Base-by-base conservation (phyloP, 73 alveolate genomes). In the Paramecium tetraurelia region DNA sequence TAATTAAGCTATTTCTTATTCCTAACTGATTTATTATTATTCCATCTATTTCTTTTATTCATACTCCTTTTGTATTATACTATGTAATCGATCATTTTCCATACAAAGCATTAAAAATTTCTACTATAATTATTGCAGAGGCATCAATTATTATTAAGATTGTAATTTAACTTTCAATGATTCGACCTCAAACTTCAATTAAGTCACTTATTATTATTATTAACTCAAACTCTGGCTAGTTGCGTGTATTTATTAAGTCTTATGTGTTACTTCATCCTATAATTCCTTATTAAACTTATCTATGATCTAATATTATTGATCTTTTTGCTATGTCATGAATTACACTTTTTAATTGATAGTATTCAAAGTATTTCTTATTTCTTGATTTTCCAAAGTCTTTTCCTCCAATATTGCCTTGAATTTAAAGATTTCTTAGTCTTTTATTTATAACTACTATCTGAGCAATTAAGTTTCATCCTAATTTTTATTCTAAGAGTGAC, bases 21-120 rank as follows among this genome's bases (percentile, higher is more conserved):
- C 59, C 9, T 27, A 27, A 4, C 1, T 12, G 1, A 14, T 41
- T 33, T 31, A 63, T 8, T 63, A 63, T 31, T 31, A 12, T 27
- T 63, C 84, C 22, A 63, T 16, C 14, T 63, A 63, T 31, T 24
- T 27, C 27, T 63, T 63, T 63, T 11, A 22, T 12, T 63, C 53
- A 63, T 27, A 31, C 24, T 63, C 84, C 84, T 31, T 31, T 8
- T 31, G 29, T 63, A 63, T 63, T 27, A 63, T 48, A 27, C 84
- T 63, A 46, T 80, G 90, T 24, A 80, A 27, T 80, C 90, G 44
- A 22, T 80, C 90, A 24, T 80, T 80, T 80, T 80, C 90, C 46
- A 41, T 46, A 80, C 90, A 80, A 1, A 80, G 50, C 35, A 80
- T 44, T 20, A 80, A 20, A 44, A 6, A 80, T 80, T 44, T 80